Base-by-base conservation (phyloP, 768 basidiomycete species). In the Daedaleopsis sinensis region DNA sequence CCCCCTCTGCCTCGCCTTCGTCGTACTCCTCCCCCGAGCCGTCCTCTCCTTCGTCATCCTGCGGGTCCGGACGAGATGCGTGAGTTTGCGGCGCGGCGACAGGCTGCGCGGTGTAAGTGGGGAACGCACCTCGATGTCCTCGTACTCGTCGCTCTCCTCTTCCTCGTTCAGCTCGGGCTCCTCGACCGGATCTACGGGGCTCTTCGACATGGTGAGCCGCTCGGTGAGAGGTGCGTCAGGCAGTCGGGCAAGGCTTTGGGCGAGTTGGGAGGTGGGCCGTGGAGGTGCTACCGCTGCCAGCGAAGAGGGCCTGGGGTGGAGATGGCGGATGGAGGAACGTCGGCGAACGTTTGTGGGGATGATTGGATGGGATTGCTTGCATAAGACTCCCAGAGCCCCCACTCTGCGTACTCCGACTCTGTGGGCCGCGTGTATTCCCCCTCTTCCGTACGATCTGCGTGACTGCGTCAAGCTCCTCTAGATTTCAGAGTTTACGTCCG, bases 131-230 rank as follows among this genome's bases (percentile, higher is more conserved):
- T 68, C 64, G 1, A 72, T 48, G 53, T 68, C 64, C 32, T 72
- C 71, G 55, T 71, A 73, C 19, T 68, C 72, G 65, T 73, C 72
- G 62, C 70, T 71, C 62, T 73, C 71, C 37, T 67, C 66, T 54
- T 61, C 65, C 24, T 67, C 55, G 49, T 67, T 59, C 15, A 61
- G 9, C 49, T 58, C 58, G 21, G 63, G 63, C 46, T 65, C 57
- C 37, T 55, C 62, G 4, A 61, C 63, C 12, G 61, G 42, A 9
- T 62, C 61, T n/a, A 49, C 53, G 11, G 55, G 44, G 36, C 56
- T 55, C 63, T 62, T 61, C 18, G 60, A 55, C 63, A 63, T 65
- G 47, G 38, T 23, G n/a, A 11, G 15, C 49, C 16, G 37, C 21
- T 18, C 37, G 24, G 21, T 37, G 15, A 35, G 35, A 16, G 23